phyloP scores from a whole-genome alignment of 1,284 basidiomycete genomes.

The Rhodotorula sp. region DNA sequence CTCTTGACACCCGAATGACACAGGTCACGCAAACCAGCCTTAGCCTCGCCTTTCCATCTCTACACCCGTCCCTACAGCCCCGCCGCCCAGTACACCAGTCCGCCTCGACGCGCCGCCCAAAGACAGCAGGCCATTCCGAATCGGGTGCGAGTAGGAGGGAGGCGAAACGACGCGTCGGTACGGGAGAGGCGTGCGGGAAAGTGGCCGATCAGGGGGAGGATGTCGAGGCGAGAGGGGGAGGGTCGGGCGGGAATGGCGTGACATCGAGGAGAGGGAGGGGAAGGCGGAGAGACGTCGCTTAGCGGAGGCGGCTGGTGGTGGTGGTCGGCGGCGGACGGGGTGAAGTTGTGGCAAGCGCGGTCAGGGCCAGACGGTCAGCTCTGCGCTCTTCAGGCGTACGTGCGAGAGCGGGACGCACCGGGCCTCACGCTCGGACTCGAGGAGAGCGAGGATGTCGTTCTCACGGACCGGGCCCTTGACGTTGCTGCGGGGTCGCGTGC shows the following conservation, averaged over 20 bases:
- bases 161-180: not conserved
- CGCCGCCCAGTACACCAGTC: not conserved
- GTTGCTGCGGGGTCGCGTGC: conserved; percentile 57
- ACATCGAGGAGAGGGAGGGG: not conserved
- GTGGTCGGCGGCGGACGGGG: not conserved
- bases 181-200: too few relatives aligned
- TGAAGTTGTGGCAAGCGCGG: not conserved
- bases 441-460: conserved; percentile 94
- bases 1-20: too few relatives aligned
- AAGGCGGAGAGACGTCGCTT: conserved; percentile 5
- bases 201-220: too few relatives aligned
- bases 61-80: too few relatives aligned
- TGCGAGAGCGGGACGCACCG: conserved; percentile 62
- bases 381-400: too few relatives aligned
- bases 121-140: conserved; percentile 20
- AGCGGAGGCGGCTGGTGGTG: conserved; percentile 33
- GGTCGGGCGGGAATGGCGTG: not conserved
- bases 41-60: not conserved
- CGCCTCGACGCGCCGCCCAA: not conserved
- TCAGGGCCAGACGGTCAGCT: not conserved
- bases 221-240: too few relatives aligned
- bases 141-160: not conserved
- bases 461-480: conserved; percentile 97
- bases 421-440: conserved; percentile 99
- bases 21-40: too few relatives aligned